These are phyloP conservation scores for Herpetomonas samuelpessoai DNA, from an alignment of 208 protist genomes.

Conservation along the genomic window DNA sequence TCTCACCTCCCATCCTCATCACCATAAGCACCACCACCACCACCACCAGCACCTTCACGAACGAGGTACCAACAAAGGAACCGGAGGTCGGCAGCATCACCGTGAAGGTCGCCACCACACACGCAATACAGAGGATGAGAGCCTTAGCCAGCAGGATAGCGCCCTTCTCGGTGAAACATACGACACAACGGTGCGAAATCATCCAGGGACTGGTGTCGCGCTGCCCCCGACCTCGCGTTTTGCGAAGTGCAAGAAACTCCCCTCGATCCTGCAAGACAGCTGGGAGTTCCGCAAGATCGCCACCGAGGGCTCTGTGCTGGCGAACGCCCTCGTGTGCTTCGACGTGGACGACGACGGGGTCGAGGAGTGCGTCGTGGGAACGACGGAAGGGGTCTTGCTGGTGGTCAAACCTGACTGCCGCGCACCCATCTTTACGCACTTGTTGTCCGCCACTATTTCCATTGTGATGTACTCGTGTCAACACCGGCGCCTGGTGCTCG, in stretches of 20 bases:
- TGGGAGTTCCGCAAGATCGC: slow-evolving; percentile 86
- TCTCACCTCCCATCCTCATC: too few relatives aligned
- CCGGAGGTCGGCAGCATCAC: too few relatives aligned
- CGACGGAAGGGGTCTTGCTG: slow-evolving; percentile 74
- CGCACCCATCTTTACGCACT: slow-evolving; percentile 50
- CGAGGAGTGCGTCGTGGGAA: slow-evolving; percentile 83
- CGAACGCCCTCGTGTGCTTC: slow-evolving; percentile 67
- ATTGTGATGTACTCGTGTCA: slow-evolving; percentile 69
- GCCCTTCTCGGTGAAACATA: too few relatives aligned
- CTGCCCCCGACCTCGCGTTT: not conserved
- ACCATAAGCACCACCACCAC: too few relatives aligned
- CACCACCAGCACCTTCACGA: too few relatives aligned
- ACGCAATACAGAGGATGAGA: too few relatives aligned
- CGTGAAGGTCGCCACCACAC: too few relatives aligned
- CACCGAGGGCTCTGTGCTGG: slow-evolving; percentile 74
- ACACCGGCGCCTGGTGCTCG: slow-evolving; percentile 51
- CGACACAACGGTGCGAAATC: too few relatives aligned
- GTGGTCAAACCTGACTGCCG: slow-evolving; percentile 76
- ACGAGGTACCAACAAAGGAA: too few relatives aligned
- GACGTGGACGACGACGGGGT: slow-evolving; percentile 82
- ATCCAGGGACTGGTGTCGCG: not conserved
- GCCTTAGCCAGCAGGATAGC: too few relatives aligned
- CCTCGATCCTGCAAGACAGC: slow-evolving; percentile 71
- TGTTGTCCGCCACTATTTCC: slow-evolving; percentile 76
- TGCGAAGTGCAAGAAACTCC: slow-evolving; percentile 18